Base-by-base conservation (phyloP, 1,284 basidiomycete species). In the Ganoderma resinaceum region DNA sequence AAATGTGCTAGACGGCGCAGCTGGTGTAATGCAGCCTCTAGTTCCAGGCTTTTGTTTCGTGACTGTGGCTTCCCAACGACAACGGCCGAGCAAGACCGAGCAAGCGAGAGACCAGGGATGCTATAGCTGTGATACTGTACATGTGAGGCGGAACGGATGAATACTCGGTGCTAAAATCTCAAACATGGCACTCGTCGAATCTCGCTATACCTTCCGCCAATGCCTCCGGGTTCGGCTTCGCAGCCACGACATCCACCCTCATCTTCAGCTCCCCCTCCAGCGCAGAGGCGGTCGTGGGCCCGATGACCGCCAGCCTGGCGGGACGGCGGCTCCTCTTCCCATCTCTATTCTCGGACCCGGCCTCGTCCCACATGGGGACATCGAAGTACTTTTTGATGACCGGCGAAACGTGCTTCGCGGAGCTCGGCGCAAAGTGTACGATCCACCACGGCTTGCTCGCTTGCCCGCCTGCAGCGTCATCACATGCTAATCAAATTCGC, bases 391-490 rank as follows among this genome's bases (percentile, higher is more conserved):
- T 76, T 16, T 77, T 77, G 33, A 94, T 72, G 33, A 82, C 76
- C 0, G 91, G 91, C 4, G 83, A 78, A 11, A 86, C 88, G 64
- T 88, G 86, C 42, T 82, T 82, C 0, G 91, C 87, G 1, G 87
- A 84, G 1, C 92, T 94, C 2, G 93, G 93, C 0, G 93, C 91
- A 73, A 94, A 95, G 75, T 88, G 88, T 18, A 89, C 86, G 9
- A 93, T 86, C 91, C 92, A 93, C 87, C 89, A 90, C 65, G 43
- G 58, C 67, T 71, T 58, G 35, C 40, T 31, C 26, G n/a, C 66
- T 43, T 58, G 46, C 53, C 43, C 16, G 31, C 26, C 31, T 55
- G 14, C 9, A 38, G 29, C 16, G 14, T 8, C 52, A 31, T 31
- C 29, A 55, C 33, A 55, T 9, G 20, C 20, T 1, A n/a, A 46